Base-by-base conservation (phyloP, 768 basidiomycete genomes). In the Cyathus striatus region DNA sequence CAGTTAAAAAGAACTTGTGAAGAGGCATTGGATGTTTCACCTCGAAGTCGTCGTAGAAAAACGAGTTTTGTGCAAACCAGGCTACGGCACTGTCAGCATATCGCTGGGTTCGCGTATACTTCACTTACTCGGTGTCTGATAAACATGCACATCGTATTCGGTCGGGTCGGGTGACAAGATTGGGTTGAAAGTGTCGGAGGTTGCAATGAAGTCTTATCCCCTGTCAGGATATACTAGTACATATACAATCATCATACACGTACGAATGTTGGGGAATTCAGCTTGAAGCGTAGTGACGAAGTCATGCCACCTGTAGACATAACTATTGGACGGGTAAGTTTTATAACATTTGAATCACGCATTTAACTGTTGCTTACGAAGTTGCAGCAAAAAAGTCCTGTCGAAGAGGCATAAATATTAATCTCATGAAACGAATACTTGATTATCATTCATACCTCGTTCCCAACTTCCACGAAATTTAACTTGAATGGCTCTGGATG, bases 101-200 rank as follows among this genome's bases (percentile, higher is more conserved):
- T n/a, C n/a, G n/a, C n/a, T n/a, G n/a, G n/a, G n/a, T n/a, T n/a
- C n/a, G n/a, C n/a, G n/a, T 17, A 34, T 6, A 22, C 24, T 46
- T 21, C 38, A 23, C 65, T 40, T 42, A 76, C 76, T 63, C 12
- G 78, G 78, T 0, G 75, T 79, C 47, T 76, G 68, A 48, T 81
- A 81, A 16, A 78, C 69, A 44, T 83, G 80, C 1, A 75, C 64
- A 43, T 83, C 80, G 41, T 76, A 83, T 33, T 74, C 63, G 18
- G 54, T 63, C 1, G 79, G 78, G 25, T 62, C 67, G 2, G 78
- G 78, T 1, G 64, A 57, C 27, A 81, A 57, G 12, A 67, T 52
- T 3, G 78, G 78, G 43, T 64, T 52, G 47, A 61, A 70, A 0
- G 67, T 62, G 39, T 63, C 48, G 0, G 72, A 61, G 0, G 80